phyloP scores from a whole-genome alignment of 345 rosid genomes.

The Pugionium dolabratum region DNA sequence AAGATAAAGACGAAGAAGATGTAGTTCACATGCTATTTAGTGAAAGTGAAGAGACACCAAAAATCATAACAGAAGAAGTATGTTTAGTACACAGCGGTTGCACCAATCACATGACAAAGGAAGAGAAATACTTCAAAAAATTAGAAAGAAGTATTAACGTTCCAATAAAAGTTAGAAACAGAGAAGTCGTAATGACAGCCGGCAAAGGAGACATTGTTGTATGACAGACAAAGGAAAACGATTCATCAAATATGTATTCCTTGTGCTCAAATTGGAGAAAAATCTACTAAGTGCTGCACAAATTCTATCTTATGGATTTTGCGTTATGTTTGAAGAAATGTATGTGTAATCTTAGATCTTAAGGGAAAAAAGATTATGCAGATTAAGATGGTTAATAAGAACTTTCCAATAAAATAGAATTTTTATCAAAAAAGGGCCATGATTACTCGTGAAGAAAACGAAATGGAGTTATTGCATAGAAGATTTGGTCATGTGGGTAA shows the following conservation, averaged over 20 bases:
- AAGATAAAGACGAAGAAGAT: neutral
- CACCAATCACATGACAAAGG: conserved; percentile 8
- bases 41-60: neutral
- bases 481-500: neutral
- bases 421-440: neutral
- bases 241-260: neutral
- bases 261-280: neutral
- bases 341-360: neutral
- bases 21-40: neutral
- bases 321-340: neutral
- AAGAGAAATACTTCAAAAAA: neutral
- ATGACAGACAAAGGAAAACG: neutral
- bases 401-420: neutral
- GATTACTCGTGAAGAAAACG: neutral
- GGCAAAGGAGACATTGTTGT: neutral
- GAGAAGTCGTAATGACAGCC: neutral
- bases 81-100: conserved; percentile 3
- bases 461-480: neutral
- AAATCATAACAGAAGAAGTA: neutral
- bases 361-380: neutral
- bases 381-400: conserved; percentile 3
- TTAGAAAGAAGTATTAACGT: neutral
- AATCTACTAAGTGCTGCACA: neutral
- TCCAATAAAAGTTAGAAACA: neutral
- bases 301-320: neutral